Evolutionary conservation across 2,329 filamentous ascomycete species (phyloP).

Genomic region (Rhynchosporium agropyri): DNA sequence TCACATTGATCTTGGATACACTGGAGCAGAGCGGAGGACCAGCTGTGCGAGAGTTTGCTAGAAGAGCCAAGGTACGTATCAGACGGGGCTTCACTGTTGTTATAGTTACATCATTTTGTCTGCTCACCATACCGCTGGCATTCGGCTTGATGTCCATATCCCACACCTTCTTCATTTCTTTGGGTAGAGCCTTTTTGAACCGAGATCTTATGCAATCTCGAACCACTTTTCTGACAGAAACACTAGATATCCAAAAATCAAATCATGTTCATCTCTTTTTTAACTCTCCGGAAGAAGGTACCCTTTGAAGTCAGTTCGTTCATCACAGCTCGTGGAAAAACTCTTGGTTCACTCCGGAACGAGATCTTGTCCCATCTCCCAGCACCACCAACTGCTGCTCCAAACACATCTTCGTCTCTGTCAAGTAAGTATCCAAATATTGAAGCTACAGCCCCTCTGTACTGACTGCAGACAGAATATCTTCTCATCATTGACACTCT

Average conservation of each 20-base stretch:
- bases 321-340: constrained; percentile 64
- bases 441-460: background rate
- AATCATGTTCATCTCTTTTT: constrained; percentile 77
- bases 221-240: background rate
- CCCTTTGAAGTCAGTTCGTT: constrained; percentile 68
- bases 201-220: background rate
- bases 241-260: constrained; percentile 64
- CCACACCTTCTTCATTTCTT: no score
- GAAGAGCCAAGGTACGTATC: constrained; percentile 64
- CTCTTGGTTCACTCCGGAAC: constrained; percentile 56
- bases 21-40: constrained; percentile 78
- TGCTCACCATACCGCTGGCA: background rate
- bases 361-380: constrained; percentile 59
- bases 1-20: constrained; percentile 83
- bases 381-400: constrained; percentile 23
- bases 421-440: constrained; percentile 46
- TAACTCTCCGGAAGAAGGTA: constrained; percentile 61
- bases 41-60: constrained; percentile 72
- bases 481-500: constrained; percentile 82
- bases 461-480: constrained; percentile 53
- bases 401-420: constrained; percentile 19
- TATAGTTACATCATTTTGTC: background rate
- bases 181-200: background rate
- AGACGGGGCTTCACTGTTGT: constrained; percentile 5
- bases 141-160: no score